Evolutionary conservation across 2,329 filamentous ascomycete species (phyloP), one percentile per base, ranked within the genome.

Genomic region (Diaporthe helianthi): DNA sequence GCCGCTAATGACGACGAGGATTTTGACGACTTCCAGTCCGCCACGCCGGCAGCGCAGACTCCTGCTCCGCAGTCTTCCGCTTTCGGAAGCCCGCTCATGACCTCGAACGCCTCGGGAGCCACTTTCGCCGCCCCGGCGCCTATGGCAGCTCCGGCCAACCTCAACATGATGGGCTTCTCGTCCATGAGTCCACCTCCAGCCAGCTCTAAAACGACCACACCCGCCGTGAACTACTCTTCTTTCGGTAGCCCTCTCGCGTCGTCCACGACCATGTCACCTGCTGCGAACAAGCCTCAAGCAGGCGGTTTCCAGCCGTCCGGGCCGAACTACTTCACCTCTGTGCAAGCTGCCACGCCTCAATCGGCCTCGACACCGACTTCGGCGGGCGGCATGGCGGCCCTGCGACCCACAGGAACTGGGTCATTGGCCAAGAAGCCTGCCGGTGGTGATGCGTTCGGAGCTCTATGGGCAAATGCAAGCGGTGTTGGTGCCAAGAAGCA

Each of bases 1-100:
- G 80, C 80, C 36, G 83, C 83, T 51, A 89, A 88, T 64, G 91
- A 93, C 72, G 95, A 98, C 73, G 94, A 97, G 74, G 96, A 98
- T 72, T 98, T 98, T 76, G 96, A 98, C 77, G 96, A 99, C 77
- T 98, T 98, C 85, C 93, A 97, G 80, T 97, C 94, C 24, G 95
- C 95, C 17, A 83, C 92, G 3, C 88, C 91, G 4, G 83, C 88
- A 31, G 76, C 83, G 17, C 80, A 80, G 51, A 63, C 76, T 13
- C 78, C 84, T 22, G 80, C 85, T 47, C 79, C 85, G 24, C 81
- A 85, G 75, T 74, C 78, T 74, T 73, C 78, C 72, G 67, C 64
- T 10, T 73, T 82, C 73, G 74, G 83, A 76, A 75, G 80, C 82
- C 75, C 85, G 76, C 68, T 87, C 75, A 74, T 83, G 19, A 85